phyloP scores from a whole-genome alignment of 257 asterid genomes.

The Mitragyna speciosa region DNA sequence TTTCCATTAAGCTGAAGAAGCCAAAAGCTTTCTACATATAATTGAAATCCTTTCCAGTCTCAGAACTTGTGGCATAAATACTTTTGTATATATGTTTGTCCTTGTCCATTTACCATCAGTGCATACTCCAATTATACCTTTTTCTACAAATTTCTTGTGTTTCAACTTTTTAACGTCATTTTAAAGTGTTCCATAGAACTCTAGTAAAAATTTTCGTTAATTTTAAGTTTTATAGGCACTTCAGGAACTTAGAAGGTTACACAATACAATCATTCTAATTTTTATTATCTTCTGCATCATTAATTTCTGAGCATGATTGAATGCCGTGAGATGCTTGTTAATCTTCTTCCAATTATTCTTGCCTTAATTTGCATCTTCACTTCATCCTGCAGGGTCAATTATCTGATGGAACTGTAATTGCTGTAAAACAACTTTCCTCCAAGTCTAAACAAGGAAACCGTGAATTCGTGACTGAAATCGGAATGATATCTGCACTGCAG shows the following conservation, averaged over 20 bases:
- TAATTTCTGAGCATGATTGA: background rate
- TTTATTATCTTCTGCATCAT: background rate
- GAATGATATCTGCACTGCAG: constrained; percentile 81
- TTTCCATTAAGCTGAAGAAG: background rate
- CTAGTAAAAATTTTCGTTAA: background rate
- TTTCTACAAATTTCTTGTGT: no score
- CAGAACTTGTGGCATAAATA: no score
- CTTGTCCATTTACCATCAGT: background rate
- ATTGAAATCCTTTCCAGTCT: no score
- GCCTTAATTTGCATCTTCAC: background rate
- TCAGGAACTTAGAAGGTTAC: background rate
- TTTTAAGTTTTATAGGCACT: background rate
- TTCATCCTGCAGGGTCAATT: constrained; percentile 54
- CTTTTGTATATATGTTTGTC: no score
- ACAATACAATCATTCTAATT: background rate
- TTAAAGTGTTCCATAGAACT: background rate
- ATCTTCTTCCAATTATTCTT: no score
- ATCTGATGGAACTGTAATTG: constrained; percentile 82
- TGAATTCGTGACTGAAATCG: constrained; percentile 84
- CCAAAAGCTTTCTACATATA: background rate
- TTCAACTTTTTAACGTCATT: no score
- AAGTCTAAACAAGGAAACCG: constrained; percentile 87
- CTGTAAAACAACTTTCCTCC: constrained; percentile 90
- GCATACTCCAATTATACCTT: background rate
- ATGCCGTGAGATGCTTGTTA: background rate